Evolutionary conservation across 768 basidiomycete genomes (phyloP).

Genomic region (Lyophyllum shimeji): DNA sequence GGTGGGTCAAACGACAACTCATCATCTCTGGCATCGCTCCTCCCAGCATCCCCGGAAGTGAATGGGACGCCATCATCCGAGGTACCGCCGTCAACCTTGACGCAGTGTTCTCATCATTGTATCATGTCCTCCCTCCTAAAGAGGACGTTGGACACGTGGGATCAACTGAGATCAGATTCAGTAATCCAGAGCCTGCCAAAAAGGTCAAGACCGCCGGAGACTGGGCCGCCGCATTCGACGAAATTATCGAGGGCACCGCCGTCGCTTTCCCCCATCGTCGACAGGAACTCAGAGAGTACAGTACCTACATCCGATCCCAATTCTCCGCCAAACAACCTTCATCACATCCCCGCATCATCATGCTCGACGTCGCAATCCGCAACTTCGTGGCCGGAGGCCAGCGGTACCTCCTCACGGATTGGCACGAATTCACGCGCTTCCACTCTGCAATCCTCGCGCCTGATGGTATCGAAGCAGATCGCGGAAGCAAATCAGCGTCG

Average conservation of each 20-base stretch:
- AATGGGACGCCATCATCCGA: not conserved
- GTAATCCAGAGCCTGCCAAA: not conserved
- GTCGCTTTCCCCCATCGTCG: not conserved
- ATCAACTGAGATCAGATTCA: slow-evolving; percentile 10
- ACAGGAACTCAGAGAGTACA: not conserved
- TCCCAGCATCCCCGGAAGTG: not conserved
- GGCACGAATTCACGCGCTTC: not conserved
- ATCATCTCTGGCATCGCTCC: not conserved
- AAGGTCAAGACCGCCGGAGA: not conserved
- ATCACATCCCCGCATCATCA: slow-evolving; percentile 8
- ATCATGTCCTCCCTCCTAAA: slow-evolving; percentile 13
- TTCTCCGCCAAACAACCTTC: slow-evolving; percentile 10
- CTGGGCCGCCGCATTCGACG: not conserved
- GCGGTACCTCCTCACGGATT: slow-evolving; percentile 12
- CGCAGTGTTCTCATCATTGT: not conserved
- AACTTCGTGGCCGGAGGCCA: slow-evolving; percentile 17
- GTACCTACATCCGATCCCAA: slow-evolving; percentile 14
- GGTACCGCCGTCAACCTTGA: not conserved
- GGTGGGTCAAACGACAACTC: not conserved
- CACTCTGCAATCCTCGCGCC: slow-evolving; percentile 8
- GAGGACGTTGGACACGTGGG: slow-evolving; percentile 13
- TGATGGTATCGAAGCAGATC: slow-evolving; percentile 5
- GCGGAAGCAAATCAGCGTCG: not conserved
- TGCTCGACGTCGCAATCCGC: slow-evolving; percentile 14
- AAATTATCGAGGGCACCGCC: not conserved